Base-by-base conservation (phyloP, 2,329 filamentous ascomycete genomes). In the Monilinia fructicola region DNA sequence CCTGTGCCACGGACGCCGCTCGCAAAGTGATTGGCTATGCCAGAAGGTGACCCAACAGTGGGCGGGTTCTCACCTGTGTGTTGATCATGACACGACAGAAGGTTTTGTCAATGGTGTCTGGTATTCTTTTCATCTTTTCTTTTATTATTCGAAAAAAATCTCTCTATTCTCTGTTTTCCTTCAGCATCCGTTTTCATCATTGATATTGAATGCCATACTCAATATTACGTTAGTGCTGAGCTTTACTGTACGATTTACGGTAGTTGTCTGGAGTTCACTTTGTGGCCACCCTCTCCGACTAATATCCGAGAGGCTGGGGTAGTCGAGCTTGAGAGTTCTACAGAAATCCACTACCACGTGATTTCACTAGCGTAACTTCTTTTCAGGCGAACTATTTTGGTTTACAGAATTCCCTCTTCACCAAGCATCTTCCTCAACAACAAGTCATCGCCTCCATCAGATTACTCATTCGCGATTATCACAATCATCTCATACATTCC, bases 21-120 rank as follows among this genome's bases (percentile, higher is more conserved):
- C 67, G 69, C 68, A 73, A 67, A 68, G 44, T 66, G 64, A 66
- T 66, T 66, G 64, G 64, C 53, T 54, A 66, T 35, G 21, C 53
- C 55, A 61, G 21, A 61, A 54, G 55, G 48, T 54, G 55, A 55
- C 64, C 55, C 64, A 54, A 61, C 64, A 31, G 64, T 66, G 64
- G 55, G 64, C 55, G 35, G 64, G 28, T 66, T 61, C 48, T 66
- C 58, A 66, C 60, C 64, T 54, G 67, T 68, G 69, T 64, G 69
- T 72, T 71, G 58, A 64, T 71, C 44, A 70, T 68, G 72, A 68
- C 69, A 72, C 68, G 68, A 71, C 67, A 63, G 69, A 63, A 65
- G 50, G 54, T 66, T 63, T 59, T 55, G 67, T 70, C 69, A 70
- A 52, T 53, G 38, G 50, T 55, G 46, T 67, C 67, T 68, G 55